Percentiles rank a stretch among this genome's conserved stretches.
Evolutionary conservation across 805 yeast species (phyloP).

Genomic region (Torulaspora microellipsoides): DNA sequence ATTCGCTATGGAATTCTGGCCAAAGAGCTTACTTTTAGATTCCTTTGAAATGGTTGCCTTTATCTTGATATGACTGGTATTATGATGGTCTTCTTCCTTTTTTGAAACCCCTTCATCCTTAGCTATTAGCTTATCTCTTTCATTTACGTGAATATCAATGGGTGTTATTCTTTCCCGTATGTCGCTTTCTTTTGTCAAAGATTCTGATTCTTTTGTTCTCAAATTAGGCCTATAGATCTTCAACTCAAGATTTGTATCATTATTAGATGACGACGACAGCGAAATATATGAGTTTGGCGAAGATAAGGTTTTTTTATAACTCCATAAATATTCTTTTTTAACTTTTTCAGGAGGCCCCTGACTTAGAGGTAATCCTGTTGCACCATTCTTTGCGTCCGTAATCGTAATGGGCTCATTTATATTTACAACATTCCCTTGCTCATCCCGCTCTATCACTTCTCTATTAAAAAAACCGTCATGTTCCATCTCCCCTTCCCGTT

Average conservation of each 20-base stretch:
- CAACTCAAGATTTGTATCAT: conserved; percentile 2
- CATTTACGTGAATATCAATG: conserved; percentile 14
- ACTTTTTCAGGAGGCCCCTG: conserved; percentile 59
- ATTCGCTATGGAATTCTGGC: conserved; percentile 35
- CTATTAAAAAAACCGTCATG: not conserved
- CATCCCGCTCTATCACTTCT: conserved; percentile 15
- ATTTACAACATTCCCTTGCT: conserved; percentile 21
- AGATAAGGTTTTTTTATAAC: conserved; percentile 31
- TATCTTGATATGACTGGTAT: conserved; percentile 11
- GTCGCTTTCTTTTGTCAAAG: conserved; percentile 33
- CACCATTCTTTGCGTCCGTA: conserved; percentile 52
- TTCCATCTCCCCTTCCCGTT: not conserved
- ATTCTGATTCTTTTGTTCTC: conserved; percentile 35
- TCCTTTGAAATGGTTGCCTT: conserved; percentile 18
- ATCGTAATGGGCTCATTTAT: conserved; percentile 49
- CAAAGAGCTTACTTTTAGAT: conserved; percentile 41
- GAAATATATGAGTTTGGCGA: conserved; percentile 6
- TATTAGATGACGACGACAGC: conserved; percentile 3
- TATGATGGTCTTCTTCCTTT: conserved; percentile 12
- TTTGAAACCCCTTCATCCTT: conserved; percentile 1
- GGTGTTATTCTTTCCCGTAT: conserved; percentile 24
- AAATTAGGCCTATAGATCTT: conserved; percentile 22
- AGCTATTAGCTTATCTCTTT: conserved; percentile 11
- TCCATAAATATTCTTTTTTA: conserved; percentile 54
- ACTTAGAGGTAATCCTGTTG: conserved; percentile 71